Conservation (phyloP, 139 green algal species). For the Astrephomene gubernaculifera region DNA sequence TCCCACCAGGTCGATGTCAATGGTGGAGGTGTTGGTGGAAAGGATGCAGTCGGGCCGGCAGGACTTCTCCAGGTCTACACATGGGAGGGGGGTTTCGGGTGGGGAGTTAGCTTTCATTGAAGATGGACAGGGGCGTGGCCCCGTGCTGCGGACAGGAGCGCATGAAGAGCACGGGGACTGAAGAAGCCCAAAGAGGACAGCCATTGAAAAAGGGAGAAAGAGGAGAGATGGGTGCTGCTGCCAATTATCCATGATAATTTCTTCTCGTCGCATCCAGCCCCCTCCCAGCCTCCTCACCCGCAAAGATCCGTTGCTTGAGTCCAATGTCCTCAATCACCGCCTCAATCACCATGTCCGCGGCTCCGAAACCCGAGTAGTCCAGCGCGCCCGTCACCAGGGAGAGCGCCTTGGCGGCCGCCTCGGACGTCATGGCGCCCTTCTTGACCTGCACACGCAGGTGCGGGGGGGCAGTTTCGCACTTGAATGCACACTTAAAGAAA, state of each 20-base stretch:
- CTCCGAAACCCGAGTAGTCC: slow-evolving; percentile 85
- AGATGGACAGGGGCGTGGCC: no score
- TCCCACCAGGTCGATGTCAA: slow-evolving; percentile 92
- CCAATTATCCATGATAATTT: no score
- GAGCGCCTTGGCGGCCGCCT: slow-evolving; percentile 70
- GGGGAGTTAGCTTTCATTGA: no score
- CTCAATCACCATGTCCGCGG: slow-evolving; percentile 98
- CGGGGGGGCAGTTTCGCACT: no score
- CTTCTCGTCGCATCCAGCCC: no score
- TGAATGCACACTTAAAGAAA: no score
- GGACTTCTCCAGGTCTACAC: slow-evolving; percentile 74
- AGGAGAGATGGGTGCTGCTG: no score
- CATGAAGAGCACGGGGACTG: neutral
- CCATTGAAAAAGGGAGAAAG: no score
- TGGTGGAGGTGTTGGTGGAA: slow-evolving; percentile 99
- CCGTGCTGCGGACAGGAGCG: neutral
- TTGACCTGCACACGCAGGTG: slow-evolving; percentile 61
- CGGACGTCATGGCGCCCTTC: slow-evolving; percentile 81
- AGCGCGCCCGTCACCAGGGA: slow-evolving; percentile 80
- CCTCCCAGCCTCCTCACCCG: no score
- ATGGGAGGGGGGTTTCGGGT: neutral
- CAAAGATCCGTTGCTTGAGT: slow-evolving; percentile 95
- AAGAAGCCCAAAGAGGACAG: neutral
- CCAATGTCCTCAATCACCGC: slow-evolving; percentile 95
- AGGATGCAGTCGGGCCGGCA: slow-evolving; percentile 90